Conservation (phyloP, 208 protist species). For the Trypanosoma mega region DNA sequence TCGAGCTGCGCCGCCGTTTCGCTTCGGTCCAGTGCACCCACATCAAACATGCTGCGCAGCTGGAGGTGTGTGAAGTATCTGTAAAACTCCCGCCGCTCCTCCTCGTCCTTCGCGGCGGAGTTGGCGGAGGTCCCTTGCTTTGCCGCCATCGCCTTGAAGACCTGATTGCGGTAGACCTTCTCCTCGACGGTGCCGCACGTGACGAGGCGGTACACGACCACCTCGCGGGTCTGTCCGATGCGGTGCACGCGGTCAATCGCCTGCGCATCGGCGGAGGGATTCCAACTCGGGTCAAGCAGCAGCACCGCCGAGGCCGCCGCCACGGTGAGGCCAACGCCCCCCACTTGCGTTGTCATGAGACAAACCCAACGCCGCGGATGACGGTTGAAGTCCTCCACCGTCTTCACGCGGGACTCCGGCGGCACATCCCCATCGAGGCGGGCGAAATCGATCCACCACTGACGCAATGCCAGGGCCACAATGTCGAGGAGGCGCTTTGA, state of each 20-base stretch:
- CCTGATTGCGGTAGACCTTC: slow-evolving; percentile 98
- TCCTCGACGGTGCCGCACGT: slow-evolving; percentile 97
- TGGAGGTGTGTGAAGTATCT: slow-evolving; percentile 86
- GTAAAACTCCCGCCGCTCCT: slow-evolving; percentile 29
- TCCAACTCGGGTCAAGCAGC: slow-evolving; percentile 97
- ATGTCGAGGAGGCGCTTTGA: slow-evolving; percentile 71
- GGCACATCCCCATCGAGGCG: slow-evolving; percentile 71
- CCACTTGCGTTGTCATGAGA: slow-evolving; percentile 96
- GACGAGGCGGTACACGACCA: slow-evolving; percentile 94
- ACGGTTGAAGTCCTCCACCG: slow-evolving; percentile 89
- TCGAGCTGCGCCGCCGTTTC: slow-evolving; percentile 73
- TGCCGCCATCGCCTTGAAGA: slow-evolving; percentile 93
- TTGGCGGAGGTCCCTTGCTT: slow-evolving; percentile 37
- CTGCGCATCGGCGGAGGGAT: slow-evolving; percentile 96
- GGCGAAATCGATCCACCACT: slow-evolving; percentile 37
- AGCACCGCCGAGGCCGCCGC: slow-evolving; percentile 95
- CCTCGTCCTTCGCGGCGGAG: background rate
- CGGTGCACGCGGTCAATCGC: slow-evolving; percentile 96
- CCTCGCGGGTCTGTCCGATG: slow-evolving; percentile 97
- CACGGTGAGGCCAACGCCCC: slow-evolving; percentile 97
- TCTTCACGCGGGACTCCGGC: slow-evolving; percentile 37
- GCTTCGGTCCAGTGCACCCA: slow-evolving; percentile 42
- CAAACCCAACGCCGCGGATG: slow-evolving; percentile 71
- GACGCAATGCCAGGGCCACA: slow-evolving; percentile 38
- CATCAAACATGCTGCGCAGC: slow-evolving; percentile 79